Evolutionary conservation across 306 rosid genomes (phyloP), one percentile per base, ranked within the genome.

Genomic region (Phaseolus lunatus): DNA sequence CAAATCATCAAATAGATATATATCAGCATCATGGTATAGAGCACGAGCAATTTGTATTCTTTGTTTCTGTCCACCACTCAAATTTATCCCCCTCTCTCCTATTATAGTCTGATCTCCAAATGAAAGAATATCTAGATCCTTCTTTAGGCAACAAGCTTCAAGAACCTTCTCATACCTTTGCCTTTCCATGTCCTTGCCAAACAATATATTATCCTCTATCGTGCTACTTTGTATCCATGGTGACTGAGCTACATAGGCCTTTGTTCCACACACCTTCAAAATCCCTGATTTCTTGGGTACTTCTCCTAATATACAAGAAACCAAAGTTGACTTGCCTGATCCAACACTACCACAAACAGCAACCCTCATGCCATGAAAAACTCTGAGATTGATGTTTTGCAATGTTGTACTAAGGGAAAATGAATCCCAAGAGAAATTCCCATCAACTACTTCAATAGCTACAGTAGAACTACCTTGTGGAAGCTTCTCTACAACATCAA

Each of bases 1-100:
- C 26, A 92, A 90, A 82, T 90, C 96, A 79, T 90, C 96, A 81
- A 88, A 88, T 54, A 90, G 77, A 84, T 90, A 90, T 72, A 90
- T 87, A 70, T 90, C 93, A 73, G 89, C 88, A 56, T 88, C 93
- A 76, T 85, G 93, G 72, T 90, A 90, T 29, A 90, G 37, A 47
- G 93, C 89, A 53, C 96, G 90, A 0, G 93, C 93, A 45, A 90
- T 88, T 79, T 90, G 93, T 73, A 90, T 80, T 70, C 96, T 33
- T 7, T 33, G 39, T 33, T 33, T 33, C 39, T 33, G 39, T 33
- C 39, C 39, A 33, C 39, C 39, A 33, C 39, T 33, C 43, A 37
- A 37, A 37, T 37, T 37, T 37, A 37, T 37, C 43, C 43, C 43
- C 52, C 89, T 73, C 80, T 90, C 96, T 68, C 96, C 91, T 14